phyloP scores from a whole-genome alignment of 306 rosid species.

The Canavalia ensiformis region DNA sequence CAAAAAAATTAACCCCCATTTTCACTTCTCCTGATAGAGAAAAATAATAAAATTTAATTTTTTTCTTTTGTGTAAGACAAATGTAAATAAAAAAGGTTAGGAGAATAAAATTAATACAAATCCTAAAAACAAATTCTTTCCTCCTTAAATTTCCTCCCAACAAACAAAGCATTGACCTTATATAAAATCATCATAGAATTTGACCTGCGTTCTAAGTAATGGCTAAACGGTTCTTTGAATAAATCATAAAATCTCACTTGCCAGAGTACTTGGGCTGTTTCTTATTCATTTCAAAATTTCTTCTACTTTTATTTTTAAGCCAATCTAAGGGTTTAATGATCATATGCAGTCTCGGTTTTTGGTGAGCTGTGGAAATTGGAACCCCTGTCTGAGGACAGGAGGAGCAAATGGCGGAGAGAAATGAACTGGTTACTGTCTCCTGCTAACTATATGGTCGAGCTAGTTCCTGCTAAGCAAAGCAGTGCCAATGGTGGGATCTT shows the following conservation, averaged over 20 bases:
- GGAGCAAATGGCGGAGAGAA: slow-evolving; percentile 81
- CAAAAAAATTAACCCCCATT: too few relatives aligned
- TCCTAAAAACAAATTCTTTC: too few relatives aligned
- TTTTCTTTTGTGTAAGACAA: too few relatives aligned
- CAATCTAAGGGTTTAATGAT: slow-evolving; percentile 32
- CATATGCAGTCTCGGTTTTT: slow-evolving; percentile 75
- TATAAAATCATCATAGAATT: too few relatives aligned
- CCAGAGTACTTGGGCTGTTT: slow-evolving; percentile 5
- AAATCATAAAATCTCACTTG: slow-evolving; percentile 22
- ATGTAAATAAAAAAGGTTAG: too few relatives aligned
- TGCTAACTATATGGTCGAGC: slow-evolving; percentile 90
- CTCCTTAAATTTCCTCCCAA: too few relatives aligned
- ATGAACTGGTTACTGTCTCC: slow-evolving; percentile 96
- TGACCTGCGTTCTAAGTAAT: too few relatives aligned
- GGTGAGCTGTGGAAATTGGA: slow-evolving; percentile 98
- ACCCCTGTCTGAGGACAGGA: slow-evolving; percentile 85
- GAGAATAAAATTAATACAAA: too few relatives aligned
- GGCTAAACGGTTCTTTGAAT: too few relatives aligned
- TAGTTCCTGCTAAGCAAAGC: slow-evolving; percentile 94
- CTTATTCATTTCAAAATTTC: slow-evolving; percentile 23
- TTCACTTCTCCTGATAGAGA: too few relatives aligned
- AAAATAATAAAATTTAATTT: too few relatives aligned
- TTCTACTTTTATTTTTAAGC: slow-evolving; percentile 39
- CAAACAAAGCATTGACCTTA: too few relatives aligned
- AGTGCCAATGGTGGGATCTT: slow-evolving; percentile 80